These are phyloP conservation scores for Phanerodontia chrysosporium DNA, from an alignment of 768 basidiomycete genomes.

Conservation along the genomic window DNA sequence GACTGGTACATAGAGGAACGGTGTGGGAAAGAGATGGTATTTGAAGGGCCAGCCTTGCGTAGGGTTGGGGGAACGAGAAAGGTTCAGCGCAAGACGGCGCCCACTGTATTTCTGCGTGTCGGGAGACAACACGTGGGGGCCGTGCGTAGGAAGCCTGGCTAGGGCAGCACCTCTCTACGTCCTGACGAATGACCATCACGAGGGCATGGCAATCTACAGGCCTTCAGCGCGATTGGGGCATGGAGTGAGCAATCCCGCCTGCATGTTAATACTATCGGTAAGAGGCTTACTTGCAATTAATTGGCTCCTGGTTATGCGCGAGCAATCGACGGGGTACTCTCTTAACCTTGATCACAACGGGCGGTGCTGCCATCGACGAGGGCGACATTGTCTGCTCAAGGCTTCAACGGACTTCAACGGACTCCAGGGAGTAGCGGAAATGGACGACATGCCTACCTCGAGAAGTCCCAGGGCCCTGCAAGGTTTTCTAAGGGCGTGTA, in stretches of 20 bases:
- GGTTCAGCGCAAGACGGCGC: neutral
- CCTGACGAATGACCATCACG: constrained; percentile 1
- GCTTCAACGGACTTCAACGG: neutral
- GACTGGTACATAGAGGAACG: neutral
- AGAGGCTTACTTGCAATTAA: neutral
- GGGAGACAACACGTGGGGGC: neutral
- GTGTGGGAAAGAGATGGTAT: neutral
- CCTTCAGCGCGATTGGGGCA: neutral
- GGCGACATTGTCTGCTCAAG: neutral
- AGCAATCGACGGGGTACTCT: neutral
- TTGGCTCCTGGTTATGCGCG: neutral
- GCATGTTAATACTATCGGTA: neutral
- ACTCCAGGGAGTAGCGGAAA: neutral
- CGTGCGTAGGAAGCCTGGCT: neutral
- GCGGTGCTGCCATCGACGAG: neutral
- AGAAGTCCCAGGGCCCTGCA: neutral
- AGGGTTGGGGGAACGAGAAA: neutral
- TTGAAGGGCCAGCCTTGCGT: constrained; percentile 7
- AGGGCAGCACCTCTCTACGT: neutral
- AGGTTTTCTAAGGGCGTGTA: neutral
- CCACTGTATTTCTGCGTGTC: neutral
- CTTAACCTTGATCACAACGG: neutral
- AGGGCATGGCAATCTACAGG: neutral
- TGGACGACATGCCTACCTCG: neutral
- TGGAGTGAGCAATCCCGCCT: neutral